These are phyloP conservation scores for Conticribra guillardii DNA, from an alignment of 108 stramenopile genomes.

Conservation along the genomic window DNA sequence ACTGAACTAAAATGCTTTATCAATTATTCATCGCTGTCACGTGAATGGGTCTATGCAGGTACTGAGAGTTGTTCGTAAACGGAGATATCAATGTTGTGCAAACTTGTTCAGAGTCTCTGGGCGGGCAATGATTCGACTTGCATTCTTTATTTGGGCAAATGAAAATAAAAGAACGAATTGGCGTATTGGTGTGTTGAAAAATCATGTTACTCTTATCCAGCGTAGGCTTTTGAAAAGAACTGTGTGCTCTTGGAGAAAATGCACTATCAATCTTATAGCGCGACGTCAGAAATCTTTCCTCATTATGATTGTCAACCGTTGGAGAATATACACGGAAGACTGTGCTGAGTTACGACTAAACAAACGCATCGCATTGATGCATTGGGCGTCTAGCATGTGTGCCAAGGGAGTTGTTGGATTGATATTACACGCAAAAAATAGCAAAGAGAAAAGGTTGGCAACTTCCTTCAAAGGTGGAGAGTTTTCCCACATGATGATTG, in stretches of 20 bases:
- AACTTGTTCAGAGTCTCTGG: background rate
- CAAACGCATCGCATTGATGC: slow-evolving; percentile 23
- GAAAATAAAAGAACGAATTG: background rate
- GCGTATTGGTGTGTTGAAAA: background rate
- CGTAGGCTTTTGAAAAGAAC: background rate
- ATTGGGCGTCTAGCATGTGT: slow-evolving; percentile 22
- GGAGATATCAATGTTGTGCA: background rate
- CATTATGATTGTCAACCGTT: slow-evolving; percentile 45
- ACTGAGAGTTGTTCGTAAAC: background rate
- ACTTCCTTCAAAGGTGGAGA: background rate
- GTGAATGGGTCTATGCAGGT: background rate
- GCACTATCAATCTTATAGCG: background rate
- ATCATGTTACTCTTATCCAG: background rate
- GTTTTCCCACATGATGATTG: too few species aligned
- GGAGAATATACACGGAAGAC: slow-evolving; percentile 30
- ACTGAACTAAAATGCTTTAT: too few species aligned
- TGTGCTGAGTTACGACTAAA: slow-evolving; percentile 12
- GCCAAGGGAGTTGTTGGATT: slow-evolving; percentile 17
- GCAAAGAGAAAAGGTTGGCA: slow-evolving; percentile 8
- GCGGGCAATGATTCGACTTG: background rate
- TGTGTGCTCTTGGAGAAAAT: slow-evolving; percentile 23
- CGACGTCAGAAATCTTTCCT: slow-evolving; percentile 30
- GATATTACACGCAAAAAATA: slow-evolving; percentile 15
- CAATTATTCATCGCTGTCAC: background rate
- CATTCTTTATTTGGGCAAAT: background rate